Evolutionary conservation across 495 filamentous ascomycete species (phyloP), one percentile per base, ranked within the genome.

Genomic region (Chaetomium tenue): DNA sequence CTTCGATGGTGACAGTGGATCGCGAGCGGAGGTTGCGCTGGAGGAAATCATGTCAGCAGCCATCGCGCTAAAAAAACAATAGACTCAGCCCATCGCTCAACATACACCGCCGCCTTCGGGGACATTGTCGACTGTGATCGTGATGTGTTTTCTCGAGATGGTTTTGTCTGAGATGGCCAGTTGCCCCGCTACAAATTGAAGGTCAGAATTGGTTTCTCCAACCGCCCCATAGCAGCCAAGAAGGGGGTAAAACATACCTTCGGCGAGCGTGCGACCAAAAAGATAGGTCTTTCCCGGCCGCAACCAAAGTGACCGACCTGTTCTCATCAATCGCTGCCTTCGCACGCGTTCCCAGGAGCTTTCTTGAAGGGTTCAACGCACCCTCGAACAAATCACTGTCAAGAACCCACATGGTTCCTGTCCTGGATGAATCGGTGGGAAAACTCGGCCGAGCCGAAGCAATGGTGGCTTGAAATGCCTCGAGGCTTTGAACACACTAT

Each of bases 81-180:
- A 42, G 22, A 28, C 55, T 6, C 22, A 56, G 48, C 39, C 18
- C 39, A 1, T 40, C 0, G 42, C 8, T 3, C 8, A 63, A 70
- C 83, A 55, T 84, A 95, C 90, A 60, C 87, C 89, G 75, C 91
- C 88, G 56, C 85, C 89, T 9, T 86, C 76, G 39, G 79, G 75
- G 7, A 94, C 88, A 0, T 75, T 65, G 15, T 81, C 85, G 2
- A 98, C 86, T 30, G 87, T 80, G 60, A 98, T 86, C 33, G 87
- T 86, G 68, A 97, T 79, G 74, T 98, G 94, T 66, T 93, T 88
- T 37, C 93, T 84, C n/a, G 94, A 98, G 56, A 98, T 87, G 7
- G 86, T 86, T 65, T 89, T 88, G 62, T 92, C 79, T 58, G 76
- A 91, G 73, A 87, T 87, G 71, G 70, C 83, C 77, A 82, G 77